A percentile compares a stretch with the other conserved stretches of the same genome.
These are phyloP conservation scores for Backusella circina DNA, from an alignment of 192 early-diverging fungal genomes.

Conservation along the genomic window DNA sequence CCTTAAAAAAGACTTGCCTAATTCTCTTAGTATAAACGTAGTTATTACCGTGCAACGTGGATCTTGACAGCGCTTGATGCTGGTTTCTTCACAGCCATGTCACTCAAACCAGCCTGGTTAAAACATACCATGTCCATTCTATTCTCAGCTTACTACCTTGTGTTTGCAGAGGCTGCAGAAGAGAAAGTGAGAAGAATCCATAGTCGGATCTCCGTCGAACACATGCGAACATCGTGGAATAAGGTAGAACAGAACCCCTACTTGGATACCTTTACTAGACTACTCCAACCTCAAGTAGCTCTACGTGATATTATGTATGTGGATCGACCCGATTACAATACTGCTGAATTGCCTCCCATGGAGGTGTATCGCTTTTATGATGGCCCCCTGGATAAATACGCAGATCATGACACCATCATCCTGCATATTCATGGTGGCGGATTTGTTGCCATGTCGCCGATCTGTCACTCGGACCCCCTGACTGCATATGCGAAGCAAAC, in stretches of 20 bases:
- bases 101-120: constrained; percentile 66
- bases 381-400: constrained; percentile 36
- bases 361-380: constrained; percentile 55
- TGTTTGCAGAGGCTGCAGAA: constrained; percentile 79
- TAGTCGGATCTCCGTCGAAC: constrained; percentile 74
- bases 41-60: constrained; percentile 90
- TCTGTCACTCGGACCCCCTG: constrained; percentile 83
- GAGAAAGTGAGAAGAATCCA: constrained; percentile 82
- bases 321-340: constrained; percentile 17
- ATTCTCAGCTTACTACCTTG: constrained; percentile 80
- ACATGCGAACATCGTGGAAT: constrained; percentile 90
- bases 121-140: constrained; percentile 74
- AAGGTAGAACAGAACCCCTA: constrained; percentile 70
- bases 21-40: constrained; percentile 70
- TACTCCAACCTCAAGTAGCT: constrained; percentile 38
- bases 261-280: constrained; percentile 46
- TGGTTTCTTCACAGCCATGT: constrained; percentile 89
- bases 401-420: constrained; percentile 41
- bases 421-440: constrained; percentile 81
- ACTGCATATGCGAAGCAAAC: constrained; percentile 76
- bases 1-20: neutral
- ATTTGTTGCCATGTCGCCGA: constrained; percentile 88
- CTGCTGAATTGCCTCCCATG: constrained; percentile 27
- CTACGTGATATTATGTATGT: constrained; percentile 34
- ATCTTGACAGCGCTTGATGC: constrained; percentile 89